Conservation (phyloP, 495 filamentous ascomycete genomes). For the Sordaria brevicollis region DNA sequence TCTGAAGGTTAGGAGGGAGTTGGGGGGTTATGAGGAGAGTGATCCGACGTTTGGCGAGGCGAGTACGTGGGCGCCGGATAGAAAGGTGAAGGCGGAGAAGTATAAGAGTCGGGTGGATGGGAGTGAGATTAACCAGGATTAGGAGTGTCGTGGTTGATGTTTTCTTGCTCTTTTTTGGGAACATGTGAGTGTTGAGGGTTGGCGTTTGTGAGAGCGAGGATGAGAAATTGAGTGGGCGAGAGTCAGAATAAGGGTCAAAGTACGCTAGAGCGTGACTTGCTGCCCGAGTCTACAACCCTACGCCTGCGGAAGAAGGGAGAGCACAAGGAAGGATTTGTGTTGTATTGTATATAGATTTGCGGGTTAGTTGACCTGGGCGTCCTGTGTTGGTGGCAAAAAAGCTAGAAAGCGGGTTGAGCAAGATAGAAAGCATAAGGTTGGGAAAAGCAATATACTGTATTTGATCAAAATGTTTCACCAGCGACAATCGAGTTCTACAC, state of each 20-base stretch:
- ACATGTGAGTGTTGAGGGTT: not conserved
- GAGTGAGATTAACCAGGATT: conserved; percentile 33
- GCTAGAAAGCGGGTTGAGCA: not conserved
- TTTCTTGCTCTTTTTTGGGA: not conserved
- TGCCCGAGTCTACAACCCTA: not conserved
- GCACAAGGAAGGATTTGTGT: not conserved
- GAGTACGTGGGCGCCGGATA: conserved; percentile 35
- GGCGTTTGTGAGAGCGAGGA: not conserved
- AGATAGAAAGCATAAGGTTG: not conserved
- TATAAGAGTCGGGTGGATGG: conserved; percentile 39
- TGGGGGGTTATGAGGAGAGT: conserved; percentile 64
- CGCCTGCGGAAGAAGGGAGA: not conserved
- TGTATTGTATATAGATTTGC: not conserved
- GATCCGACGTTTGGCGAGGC: conserved; percentile 43
- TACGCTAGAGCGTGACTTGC: not conserved
- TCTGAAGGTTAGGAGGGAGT: conserved; percentile 55
- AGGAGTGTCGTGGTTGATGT: not conserved
- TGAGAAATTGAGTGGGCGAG: not conserved
- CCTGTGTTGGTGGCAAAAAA: not conserved
- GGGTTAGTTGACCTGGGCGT: not conserved
- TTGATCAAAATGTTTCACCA: not conserved
- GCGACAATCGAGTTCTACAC: not conserved
- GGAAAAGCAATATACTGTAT: not conserved
- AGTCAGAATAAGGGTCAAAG: not conserved
- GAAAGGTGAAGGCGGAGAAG: conserved; percentile 20